phyloP scores from a whole-genome alignment of 2,329 filamentous ascomycete species.

The Chlorencoelia australis region DNA sequence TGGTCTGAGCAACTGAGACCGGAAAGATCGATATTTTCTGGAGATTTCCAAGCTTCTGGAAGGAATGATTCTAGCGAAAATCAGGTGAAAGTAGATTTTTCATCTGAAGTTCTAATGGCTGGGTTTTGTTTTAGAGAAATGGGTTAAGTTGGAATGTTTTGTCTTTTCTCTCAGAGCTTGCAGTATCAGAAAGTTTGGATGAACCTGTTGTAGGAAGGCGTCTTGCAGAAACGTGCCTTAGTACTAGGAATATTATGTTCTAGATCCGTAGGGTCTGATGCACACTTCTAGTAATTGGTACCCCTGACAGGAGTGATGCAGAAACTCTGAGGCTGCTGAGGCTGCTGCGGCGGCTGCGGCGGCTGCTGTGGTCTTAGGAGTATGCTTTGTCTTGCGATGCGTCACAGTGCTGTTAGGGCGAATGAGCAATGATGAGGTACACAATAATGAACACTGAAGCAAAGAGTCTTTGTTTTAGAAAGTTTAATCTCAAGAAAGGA shows the following conservation, averaged over 20 bases:
- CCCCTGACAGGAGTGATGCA: constrained; percentile 15
- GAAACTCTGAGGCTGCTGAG: constrained; percentile 17
- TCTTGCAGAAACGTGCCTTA: constrained; percentile 21
- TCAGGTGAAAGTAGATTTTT: constrained; percentile 16
- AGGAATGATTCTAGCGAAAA: constrained; percentile 18
- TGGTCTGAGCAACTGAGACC: constrained; percentile 15
- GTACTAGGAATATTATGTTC: constrained; percentile 19
- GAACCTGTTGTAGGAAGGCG: constrained; percentile 29
- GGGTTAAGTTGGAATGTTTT: constrained; percentile 23
- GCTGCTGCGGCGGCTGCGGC: constrained; percentile 3
- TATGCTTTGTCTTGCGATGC: constrained; percentile 21
- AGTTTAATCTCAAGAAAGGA: constrained; percentile 21
- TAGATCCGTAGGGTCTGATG: constrained; percentile 22
- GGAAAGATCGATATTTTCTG: constrained; percentile 11
- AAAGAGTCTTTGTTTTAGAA: constrained; percentile 23
- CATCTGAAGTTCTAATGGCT: constrained; percentile 21
- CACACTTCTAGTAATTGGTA: constrained; percentile 19
- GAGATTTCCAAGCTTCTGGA: constrained; percentile 22
- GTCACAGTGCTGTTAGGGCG: constrained; percentile 16
- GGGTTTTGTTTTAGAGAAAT: constrained; percentile 17
- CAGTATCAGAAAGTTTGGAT: constrained; percentile 25
- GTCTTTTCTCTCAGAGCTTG: constrained; percentile 23
- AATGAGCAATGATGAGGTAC: constrained; percentile 12
- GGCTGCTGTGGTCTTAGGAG: constrained; percentile 6
- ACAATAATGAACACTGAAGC: constrained; percentile 7